A percentile compares a stretch with the other conserved stretches of the same genome.
Evolutionary conservation across 2,329 filamentous ascomycete genomes (phyloP).

Genomic region (Eutypella sp.): DNA sequence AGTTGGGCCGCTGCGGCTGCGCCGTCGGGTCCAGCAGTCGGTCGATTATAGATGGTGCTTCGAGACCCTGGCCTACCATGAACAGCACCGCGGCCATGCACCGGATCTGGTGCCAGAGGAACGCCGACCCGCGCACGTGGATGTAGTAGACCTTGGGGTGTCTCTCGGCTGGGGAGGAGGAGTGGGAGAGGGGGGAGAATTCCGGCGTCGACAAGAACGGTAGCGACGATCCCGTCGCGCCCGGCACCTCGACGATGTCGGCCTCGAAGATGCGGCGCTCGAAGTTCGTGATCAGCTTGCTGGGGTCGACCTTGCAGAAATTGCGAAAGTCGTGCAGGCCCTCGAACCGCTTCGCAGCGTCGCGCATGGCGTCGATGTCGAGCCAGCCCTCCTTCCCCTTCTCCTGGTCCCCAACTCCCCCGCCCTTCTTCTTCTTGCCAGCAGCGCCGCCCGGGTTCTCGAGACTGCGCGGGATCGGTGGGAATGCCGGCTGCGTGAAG

Average conservation of each 20-base stretch:
- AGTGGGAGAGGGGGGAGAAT: conserved; percentile 32
- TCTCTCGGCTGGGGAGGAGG: conserved; percentile 8
- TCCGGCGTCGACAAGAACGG: conserved; percentile 47
- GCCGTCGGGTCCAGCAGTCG: conserved; percentile 67
- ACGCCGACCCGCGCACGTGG: conserved; percentile 82
- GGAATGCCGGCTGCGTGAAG: conserved; percentile 89
- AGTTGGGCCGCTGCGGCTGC: conserved; percentile 74
- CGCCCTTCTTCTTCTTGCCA: background rate
- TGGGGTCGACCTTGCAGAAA: conserved; percentile 88
- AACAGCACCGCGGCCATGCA: conserved; percentile 94
- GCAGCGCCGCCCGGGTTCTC: conserved; percentile 34
- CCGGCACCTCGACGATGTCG: conserved; percentile 66
- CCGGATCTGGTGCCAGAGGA: conserved; percentile 96
- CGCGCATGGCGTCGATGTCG: conserved; percentile 79
- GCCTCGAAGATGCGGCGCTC: conserved; percentile 73
- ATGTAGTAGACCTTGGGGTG: conserved; percentile 77
- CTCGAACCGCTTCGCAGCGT: conserved; percentile 73
- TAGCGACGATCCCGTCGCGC: conserved; percentile 46
- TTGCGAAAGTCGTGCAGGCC: conserved; percentile 94
- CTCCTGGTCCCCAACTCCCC: conserved; percentile 5
- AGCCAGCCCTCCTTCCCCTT: conserved; percentile 66
- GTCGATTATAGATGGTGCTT: conserved; percentile 66
- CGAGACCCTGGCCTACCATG: conserved; percentile 82
- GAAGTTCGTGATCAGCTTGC: conserved; percentile 86
- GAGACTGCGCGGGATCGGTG: conserved; percentile 55